A percentile compares a stretch with the other conserved stretches of the same genome.
These are phyloP conservation scores for Capsicum pubescens DNA, from an alignment of 257 asterid genomes.

Conservation along the genomic window DNA sequence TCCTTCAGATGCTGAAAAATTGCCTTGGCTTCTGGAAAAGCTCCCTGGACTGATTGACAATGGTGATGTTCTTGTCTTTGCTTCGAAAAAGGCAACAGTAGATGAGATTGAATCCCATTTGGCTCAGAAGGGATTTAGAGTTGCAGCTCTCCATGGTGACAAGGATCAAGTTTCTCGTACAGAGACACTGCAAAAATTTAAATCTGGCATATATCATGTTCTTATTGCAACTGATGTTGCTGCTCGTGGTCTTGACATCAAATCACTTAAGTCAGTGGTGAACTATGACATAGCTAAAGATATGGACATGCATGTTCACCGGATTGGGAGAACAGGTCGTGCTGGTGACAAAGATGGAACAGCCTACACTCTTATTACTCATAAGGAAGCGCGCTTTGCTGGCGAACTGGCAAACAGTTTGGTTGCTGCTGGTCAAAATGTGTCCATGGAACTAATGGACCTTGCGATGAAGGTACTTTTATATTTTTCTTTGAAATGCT, in stretches of 20 bases:
- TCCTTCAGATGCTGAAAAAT: conserved; percentile 80
- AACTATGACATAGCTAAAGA: conserved; percentile 95
- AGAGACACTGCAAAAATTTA: conserved; percentile 86
- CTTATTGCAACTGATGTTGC: conserved; percentile 99
- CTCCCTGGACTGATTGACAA: conserved; percentile 88
- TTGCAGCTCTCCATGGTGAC: conserved; percentile 98
- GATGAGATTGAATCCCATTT: conserved; percentile 88
- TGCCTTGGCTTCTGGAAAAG: conserved; percentile 92
- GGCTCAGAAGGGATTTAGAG: conserved; percentile 71
- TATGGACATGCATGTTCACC: conserved; percentile 99
- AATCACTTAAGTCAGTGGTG: conserved; percentile 94
- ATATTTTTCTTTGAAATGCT: background rate
- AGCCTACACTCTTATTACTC: conserved; percentile 92
- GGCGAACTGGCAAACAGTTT: conserved; percentile 91
- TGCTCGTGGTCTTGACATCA: conserved; percentile 99
- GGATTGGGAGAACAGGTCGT: conserved; percentile 99
- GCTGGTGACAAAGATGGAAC: conserved; percentile 99
- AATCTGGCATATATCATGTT: conserved; percentile 88
- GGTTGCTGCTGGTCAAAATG: conserved; percentile 97
- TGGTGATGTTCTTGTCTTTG: conserved; percentile 96
- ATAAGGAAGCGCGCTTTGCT: conserved; percentile 95
- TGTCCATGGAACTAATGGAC: conserved; percentile 87
- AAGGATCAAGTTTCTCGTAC: conserved; percentile 98
- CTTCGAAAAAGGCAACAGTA: conserved; percentile 89
- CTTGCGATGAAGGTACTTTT: conserved; percentile 93